These are phyloP conservation scores for Rhodotorula sp. DNA, from an alignment of 1,284 basidiomycete species.

Conservation along the genomic window DNA sequence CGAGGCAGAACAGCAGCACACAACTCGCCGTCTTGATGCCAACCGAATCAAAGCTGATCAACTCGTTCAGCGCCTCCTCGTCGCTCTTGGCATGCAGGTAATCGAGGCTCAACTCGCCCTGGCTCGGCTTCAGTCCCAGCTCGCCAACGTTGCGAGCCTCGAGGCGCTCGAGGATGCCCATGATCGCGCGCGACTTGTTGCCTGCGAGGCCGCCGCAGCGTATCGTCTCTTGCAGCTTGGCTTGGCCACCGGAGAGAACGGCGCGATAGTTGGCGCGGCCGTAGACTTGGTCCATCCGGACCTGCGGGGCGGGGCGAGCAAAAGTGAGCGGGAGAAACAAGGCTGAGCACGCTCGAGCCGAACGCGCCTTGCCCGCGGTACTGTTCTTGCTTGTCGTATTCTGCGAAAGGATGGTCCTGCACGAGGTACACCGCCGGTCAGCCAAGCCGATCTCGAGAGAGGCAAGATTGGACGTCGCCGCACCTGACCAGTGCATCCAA, in stretches of 20 bases:
- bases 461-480: too few species aligned
- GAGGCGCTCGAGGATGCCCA: conserved; percentile 58
- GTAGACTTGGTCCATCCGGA: conserved; percentile 60
- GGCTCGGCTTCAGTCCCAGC: conserved; percentile 47
- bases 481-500: conserved; percentile 64
- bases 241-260: conserved; percentile 59
- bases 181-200: conserved; percentile 69
- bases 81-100: conserved; percentile 49
- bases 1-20: conserved; percentile 72
- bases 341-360: not conserved
- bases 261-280: conserved; percentile 63
- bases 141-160: conserved; percentile 54
- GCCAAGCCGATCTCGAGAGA: too few species aligned
- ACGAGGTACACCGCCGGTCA: too few species aligned
- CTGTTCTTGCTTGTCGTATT: conserved; percentile 68
- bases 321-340: not conserved
- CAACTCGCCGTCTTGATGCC: conserved; percentile 77
- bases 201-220: conserved; percentile 69
- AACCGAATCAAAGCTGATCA: conserved; percentile 67
- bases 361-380: conserved; percentile 59
- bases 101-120: conserved; percentile 38
- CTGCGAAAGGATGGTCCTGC: conserved; percentile 66
- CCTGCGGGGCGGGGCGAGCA: not conserved
- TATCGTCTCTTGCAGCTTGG: conserved; percentile 62
- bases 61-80: conserved; percentile 64